Conservation (phyloP, 345 rosid genomes). For the Bruguiera sexangula region DNA sequence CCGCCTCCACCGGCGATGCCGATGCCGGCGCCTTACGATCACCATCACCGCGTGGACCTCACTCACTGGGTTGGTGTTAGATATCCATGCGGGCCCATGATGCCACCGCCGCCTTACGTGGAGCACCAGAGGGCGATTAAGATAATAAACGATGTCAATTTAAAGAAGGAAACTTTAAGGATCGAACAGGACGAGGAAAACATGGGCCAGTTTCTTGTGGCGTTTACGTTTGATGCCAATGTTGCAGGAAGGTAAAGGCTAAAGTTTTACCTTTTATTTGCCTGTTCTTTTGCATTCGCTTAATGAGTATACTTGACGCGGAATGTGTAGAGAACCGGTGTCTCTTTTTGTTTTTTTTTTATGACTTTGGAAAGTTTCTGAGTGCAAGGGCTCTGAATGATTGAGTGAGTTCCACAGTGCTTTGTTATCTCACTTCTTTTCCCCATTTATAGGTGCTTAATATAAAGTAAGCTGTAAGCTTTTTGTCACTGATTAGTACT, state of each 20-base stretch:
- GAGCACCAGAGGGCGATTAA: constrained; percentile 92
- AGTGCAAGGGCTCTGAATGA: no score
- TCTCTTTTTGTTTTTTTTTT: no score
- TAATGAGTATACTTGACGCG: neutral
- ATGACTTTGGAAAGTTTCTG: no score
- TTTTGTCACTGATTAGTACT: no score
- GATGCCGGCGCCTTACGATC: constrained; percentile 61
- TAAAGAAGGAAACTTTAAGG: constrained; percentile 80
- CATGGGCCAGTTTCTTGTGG: constrained; percentile 67
- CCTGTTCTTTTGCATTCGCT: neutral
- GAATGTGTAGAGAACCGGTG: no score
- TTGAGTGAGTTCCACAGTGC: no score
- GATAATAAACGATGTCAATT: constrained; percentile 74
- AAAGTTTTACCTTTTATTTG: constrained; percentile 1
- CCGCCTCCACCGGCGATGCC: constrained; percentile 56
- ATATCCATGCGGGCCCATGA: constrained; percentile 28
- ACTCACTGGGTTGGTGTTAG: constrained; percentile 30
- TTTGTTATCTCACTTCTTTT: no score
- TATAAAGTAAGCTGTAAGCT: no score
- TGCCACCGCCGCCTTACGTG: constrained; percentile 55
- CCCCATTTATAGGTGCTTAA: no score
- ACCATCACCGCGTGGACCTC: constrained; percentile 42
- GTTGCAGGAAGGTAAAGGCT: constrained; percentile 68
- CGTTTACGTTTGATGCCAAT: constrained; percentile 94
- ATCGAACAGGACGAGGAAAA: constrained; percentile 58